phyloP scores from a whole-genome alignment of 2,329 filamentous ascomycete genomes.

The Aspergillus bombycis region DNA sequence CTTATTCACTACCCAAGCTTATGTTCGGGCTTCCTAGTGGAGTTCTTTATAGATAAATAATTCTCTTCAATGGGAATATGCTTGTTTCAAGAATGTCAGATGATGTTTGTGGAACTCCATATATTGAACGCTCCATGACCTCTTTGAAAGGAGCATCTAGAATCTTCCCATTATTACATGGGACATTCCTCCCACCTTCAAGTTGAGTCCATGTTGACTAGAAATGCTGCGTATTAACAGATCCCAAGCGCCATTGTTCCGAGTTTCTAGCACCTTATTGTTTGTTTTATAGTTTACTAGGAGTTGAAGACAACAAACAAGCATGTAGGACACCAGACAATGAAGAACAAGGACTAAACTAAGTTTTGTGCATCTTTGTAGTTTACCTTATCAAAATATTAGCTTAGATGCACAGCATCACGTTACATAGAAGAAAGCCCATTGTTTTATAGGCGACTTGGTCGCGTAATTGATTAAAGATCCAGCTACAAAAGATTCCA shows the following conservation, averaged over 20 bases:
- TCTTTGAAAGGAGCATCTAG: neutral
- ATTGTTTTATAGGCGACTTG: neutral
- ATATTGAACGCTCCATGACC: neutral
- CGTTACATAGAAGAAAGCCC: neutral
- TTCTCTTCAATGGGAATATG: neutral
- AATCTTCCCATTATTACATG: neutral
- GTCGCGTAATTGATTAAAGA: neutral
- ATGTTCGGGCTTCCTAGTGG: neutral
- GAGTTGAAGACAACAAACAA: neutral
- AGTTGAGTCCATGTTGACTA: neutral
- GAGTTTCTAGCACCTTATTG: neutral
- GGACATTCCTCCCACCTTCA: neutral
- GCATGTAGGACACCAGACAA: neutral
- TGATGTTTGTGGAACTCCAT: neutral
- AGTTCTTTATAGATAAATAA: neutral
- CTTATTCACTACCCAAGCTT: neutral
- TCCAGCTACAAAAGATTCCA: neutral
- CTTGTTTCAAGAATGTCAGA: neutral
- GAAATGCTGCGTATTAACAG: neutral
- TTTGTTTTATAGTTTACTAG: neutral
- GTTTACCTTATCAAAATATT: neutral
- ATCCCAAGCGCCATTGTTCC: neutral
- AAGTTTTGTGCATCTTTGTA: neutral
- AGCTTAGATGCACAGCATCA: neutral
- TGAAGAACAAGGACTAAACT: neutral